phyloP scores from a whole-genome alignment of 805 yeast species.

The Wickerhamiella musiphila region DNA sequence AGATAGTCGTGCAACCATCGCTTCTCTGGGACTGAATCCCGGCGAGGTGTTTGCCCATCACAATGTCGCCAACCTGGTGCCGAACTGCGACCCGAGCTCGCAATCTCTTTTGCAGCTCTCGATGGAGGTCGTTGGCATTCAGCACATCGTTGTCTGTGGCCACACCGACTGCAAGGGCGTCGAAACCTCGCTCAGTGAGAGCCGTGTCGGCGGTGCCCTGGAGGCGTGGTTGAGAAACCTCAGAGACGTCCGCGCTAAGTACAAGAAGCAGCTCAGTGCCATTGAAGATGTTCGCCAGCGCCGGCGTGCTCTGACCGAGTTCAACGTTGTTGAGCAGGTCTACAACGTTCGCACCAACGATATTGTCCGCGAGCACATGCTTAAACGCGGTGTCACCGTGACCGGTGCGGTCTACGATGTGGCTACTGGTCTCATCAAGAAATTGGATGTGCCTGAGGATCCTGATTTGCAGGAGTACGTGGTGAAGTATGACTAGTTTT shows the following conservation, averaged over 20 bases:
- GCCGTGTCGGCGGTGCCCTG: conserved; percentile 47
- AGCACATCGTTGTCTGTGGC: conserved; percentile 73
- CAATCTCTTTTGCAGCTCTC: conserved; percentile 78
- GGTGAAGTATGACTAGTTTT: conserved; percentile 7
- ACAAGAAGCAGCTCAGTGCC: conserved; percentile 32
- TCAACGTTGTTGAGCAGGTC: conserved; percentile 60
- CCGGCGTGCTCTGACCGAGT: conserved; percentile 50
- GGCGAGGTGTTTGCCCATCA: conserved; percentile 85
- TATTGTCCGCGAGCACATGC: conserved; percentile 48
- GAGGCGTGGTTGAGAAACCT: conserved; percentile 56
- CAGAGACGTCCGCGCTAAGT: conserved; percentile 48
- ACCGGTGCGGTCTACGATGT: conserved; percentile 80
- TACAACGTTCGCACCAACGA: conserved; percentile 44
- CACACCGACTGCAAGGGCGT: conserved; percentile 94
- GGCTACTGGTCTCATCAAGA: conserved; percentile 45
- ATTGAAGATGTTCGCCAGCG: conserved; percentile 35
- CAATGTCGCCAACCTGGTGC: conserved; percentile 68
- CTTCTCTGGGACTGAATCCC: conserved; percentile 58
- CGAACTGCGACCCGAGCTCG: conserved; percentile 49
- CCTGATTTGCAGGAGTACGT: conserved; percentile 11
- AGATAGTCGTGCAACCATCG: conserved; percentile 78
- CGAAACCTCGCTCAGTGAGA: conserved; percentile 54
- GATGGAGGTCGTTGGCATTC: conserved; percentile 64
- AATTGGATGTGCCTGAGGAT: conserved; percentile 26
- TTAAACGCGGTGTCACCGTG: conserved; percentile 47